Evolutionary conservation across 1,284 basidiomycete species (phyloP).

Genomic region (Filobasidium uniguttulatum): DNA sequence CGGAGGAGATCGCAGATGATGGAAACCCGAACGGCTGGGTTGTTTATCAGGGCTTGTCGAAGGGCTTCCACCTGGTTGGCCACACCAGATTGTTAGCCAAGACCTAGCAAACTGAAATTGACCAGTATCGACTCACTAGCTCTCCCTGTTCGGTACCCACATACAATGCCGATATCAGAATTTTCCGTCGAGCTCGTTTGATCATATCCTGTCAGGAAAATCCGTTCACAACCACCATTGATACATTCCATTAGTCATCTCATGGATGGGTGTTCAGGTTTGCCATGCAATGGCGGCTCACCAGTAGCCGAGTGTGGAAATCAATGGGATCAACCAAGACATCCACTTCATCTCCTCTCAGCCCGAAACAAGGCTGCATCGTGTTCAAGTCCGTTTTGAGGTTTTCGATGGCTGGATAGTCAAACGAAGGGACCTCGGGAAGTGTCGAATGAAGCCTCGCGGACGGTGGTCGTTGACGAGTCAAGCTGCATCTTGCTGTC

Average conservation of each 20-base stretch:
- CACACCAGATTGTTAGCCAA: not conserved
- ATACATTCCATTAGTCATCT: not conserved
- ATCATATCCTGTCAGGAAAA: conserved; percentile 50
- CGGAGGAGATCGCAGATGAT: conserved; percentile 80
- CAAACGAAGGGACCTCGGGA: not conserved
- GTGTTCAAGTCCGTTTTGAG: conserved; percentile 10
- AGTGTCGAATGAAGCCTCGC: no score
- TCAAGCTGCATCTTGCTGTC: no score
- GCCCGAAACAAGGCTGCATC: conserved; percentile 36
- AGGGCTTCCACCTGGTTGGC: conserved; percentile 53
- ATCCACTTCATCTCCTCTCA: conserved; percentile 34
- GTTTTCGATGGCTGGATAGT: conserved; percentile 6
- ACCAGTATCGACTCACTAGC: conserved; percentile 43
- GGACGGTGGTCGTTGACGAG: no score
- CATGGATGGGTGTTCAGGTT: not conserved
- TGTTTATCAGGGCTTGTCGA: conserved; percentile 46
- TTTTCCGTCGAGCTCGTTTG: conserved; percentile 51
- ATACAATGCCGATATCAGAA: conserved; percentile 78
- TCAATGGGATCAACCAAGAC: conserved; percentile 35
- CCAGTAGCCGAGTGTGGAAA: conserved; percentile 38
- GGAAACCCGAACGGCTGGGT: conserved; percentile 52
- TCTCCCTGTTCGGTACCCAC: conserved; percentile 56
- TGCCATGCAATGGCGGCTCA: conserved; percentile 13
- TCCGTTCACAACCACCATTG: not conserved
- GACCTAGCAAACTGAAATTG: no score